Evolutionary conservation across 441 rosid species (phyloP).

Genomic region (Erodium chrysanthum): DNA sequence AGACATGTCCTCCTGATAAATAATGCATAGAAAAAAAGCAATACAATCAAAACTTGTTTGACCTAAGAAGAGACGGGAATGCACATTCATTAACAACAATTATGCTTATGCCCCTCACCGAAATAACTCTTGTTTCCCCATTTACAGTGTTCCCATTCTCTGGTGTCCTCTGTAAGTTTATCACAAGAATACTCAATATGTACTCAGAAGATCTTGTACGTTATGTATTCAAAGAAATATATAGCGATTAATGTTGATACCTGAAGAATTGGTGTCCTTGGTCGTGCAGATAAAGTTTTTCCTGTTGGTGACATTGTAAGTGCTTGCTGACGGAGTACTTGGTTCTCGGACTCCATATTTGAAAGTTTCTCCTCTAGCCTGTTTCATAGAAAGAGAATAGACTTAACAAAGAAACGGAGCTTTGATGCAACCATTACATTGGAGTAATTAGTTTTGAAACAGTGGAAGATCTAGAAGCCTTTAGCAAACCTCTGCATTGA

Average conservation of each 20-base stretch:
- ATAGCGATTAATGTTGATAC: conserved; percentile 26
- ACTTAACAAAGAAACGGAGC: neutral
- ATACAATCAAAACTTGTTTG: conserved; percentile 15
- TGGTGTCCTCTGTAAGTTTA: conserved; percentile 63
- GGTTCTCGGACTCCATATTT: conserved; percentile 95
- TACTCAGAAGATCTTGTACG: conserved; percentile 19
- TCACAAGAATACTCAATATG: conserved; percentile 20
- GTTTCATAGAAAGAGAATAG: conserved; percentile 22
- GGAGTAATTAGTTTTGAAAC: neutral
- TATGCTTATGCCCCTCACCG: conserved; percentile 36
- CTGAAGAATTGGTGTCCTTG: conserved; percentile 63
- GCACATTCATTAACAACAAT: conserved; percentile 7
- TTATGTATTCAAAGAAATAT: conserved; percentile 6
- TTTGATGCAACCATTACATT: neutral
- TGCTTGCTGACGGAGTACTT: conserved; percentile 98
- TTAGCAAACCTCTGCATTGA: conserved; percentile 81
- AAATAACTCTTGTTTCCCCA: conserved; percentile 61
- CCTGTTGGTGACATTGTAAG: conserved; percentile 92
- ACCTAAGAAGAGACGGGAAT: neutral
- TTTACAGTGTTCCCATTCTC: conserved; percentile 64
- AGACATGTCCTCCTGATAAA: conserved; percentile 43
- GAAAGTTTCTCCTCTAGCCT: conserved; percentile 95
- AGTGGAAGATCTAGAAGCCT: neutral
- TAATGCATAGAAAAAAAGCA: conserved; percentile 16
- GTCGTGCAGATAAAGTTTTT: conserved; percentile 56